phyloP scores from a whole-genome alignment of 2,329 filamentous ascomycete species.

The Pseudogymnoascus sp. region DNA sequence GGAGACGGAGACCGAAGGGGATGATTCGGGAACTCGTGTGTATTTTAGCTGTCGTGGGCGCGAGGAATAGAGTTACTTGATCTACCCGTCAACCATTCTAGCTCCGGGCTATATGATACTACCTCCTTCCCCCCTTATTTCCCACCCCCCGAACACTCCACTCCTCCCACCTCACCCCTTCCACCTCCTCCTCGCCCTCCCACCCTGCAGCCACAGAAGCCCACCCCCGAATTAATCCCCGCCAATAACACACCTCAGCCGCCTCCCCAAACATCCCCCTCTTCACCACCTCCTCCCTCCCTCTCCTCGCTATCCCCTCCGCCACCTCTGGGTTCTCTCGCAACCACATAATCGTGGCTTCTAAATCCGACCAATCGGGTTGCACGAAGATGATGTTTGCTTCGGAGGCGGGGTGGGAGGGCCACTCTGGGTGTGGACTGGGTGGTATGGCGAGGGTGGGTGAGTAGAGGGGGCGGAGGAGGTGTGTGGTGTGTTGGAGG shows the following conservation, averaged over 20 bases:
- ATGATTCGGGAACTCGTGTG: background rate
- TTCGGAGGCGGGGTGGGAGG: conserved; percentile 28
- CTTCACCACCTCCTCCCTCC: conserved; percentile 35
- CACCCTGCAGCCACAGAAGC: conserved; percentile 28
- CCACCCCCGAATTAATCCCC: conserved; percentile 41
- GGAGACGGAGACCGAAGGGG: background rate
- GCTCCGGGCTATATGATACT: background rate
- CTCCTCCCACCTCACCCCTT: conserved; percentile 22
- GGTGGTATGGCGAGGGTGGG: conserved; percentile 16
- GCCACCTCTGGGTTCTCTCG: conserved; percentile 35
- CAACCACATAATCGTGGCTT: conserved; percentile 37
- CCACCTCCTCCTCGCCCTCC: background rate
- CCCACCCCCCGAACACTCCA: conserved; percentile 19
- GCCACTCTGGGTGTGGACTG: conserved; percentile 28
- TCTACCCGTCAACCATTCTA: background rate
- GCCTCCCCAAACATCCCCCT: conserved; percentile 40
- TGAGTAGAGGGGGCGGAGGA: conserved; percentile 38
- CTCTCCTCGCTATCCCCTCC: conserved; percentile 38
- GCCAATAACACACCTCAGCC: conserved; percentile 47
- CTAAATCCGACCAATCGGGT: conserved; percentile 43
- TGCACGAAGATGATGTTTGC: conserved; percentile 43
- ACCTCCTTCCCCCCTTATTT: background rate
- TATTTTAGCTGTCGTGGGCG: background rate
- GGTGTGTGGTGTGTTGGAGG: conserved; percentile 42
- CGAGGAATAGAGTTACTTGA: background rate